Base-by-base conservation (phyloP, 1,284 basidiomycete genomes). In the Ustilago nuda region DNA sequence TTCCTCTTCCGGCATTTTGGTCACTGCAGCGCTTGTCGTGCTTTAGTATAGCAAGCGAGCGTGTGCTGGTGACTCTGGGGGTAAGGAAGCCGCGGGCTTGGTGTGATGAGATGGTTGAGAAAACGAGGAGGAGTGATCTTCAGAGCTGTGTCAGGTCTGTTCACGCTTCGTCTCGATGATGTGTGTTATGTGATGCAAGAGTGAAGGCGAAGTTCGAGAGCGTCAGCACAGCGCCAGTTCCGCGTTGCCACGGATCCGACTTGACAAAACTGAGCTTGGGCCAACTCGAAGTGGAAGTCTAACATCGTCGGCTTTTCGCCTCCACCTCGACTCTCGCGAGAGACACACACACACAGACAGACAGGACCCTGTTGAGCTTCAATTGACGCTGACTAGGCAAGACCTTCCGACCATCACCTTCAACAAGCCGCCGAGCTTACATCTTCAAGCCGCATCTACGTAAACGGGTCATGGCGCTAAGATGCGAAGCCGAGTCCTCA, bases 1-100 rank as follows among this genome's bases (percentile, higher is more conserved):
- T 69, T 85, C 84, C 51, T 81, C 70, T 46, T 76, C 71, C 52
- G 70, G 66, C 77, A 78, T 77, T 23, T 36, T 62, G 61, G 46
- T 54, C 43, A 56, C 52, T 33, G 59, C 59, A 41, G 27, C 55
- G 36, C 50, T 65, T 36, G n/a, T 37, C 66, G 45, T 32, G 27
- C 55, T 56, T 19, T 27, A 11, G 17, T 13, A 8, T 17, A 46
- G 53, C 45, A 55, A 62, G 51, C 56, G 19, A 43, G 3, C 4
- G 36, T 30, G 15, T 48, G 41, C 13, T 50, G 39, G 17, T 55
- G 32, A 30, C 39, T 41, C 41, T 27, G 2, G 27, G 13, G 27
- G 50, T 37, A 32, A 27, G 19, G 19, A 30, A 53, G 33, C 46
- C n/a, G 11, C 45, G 50, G 43, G 57, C 36, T 37, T 41, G 52